Conservation (phyloP, 1,284 basidiomycete species). For the Puccinia hordei region DNA sequence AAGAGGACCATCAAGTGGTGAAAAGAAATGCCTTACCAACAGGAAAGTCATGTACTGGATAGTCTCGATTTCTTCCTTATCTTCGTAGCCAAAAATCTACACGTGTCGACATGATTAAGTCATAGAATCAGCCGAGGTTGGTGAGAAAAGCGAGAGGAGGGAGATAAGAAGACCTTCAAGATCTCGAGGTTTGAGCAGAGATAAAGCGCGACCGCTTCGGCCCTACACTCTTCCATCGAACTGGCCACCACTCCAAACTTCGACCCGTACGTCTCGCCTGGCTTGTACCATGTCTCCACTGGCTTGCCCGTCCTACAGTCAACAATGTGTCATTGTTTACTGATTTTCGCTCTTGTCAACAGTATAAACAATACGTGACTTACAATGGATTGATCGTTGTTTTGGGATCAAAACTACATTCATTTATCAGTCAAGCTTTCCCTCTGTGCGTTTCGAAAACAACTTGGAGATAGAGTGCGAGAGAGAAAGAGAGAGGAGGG, state of each 20-base stretch:
- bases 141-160: constrained; percentile 62
- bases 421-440: too few relatives aligned
- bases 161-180: constrained; percentile 56
- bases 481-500: not conserved
- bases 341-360: too few relatives aligned
- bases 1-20: not conserved
- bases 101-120: not conserved
- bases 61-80: constrained; percentile 71
- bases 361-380: not conserved
- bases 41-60: constrained; percentile 78
- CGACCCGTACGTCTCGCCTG: constrained; percentile 75
- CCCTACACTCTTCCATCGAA: constrained; percentile 83
- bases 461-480: too few relatives aligned
- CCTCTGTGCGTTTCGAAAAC: too few relatives aligned
- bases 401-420: constrained; percentile 43
- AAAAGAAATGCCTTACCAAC: constrained; percentile 67
- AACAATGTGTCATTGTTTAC: too few relatives aligned
- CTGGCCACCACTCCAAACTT: constrained; percentile 80
- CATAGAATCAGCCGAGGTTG: not conserved
- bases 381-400: constrained; percentile 44
- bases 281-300: constrained; percentile 78
- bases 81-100: constrained; percentile 65
- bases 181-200: constrained; percentile 60
- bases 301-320: constrained; percentile 79
- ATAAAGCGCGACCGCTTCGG: constrained; percentile 76